phyloP scores from a whole-genome alignment of 164 flowering plant species.

The Chimonanthus praecox region DNA sequence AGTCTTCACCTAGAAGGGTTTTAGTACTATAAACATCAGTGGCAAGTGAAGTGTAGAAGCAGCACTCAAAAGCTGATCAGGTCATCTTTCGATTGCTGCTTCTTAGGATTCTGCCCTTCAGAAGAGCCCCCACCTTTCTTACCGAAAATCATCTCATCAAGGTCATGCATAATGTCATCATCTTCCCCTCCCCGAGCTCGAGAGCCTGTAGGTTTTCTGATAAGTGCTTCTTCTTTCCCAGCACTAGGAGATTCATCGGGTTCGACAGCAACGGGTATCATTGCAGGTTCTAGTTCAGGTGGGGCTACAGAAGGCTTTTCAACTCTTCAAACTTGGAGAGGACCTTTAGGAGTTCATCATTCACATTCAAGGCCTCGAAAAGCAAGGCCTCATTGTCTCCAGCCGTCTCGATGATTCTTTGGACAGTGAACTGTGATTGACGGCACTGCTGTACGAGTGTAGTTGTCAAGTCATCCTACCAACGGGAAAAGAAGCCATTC shows the following conservation, averaged over 20 bases:
- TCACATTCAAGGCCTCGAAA: slow-evolving; percentile 92
- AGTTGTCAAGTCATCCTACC: slow-evolving; percentile 85
- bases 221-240: slow-evolving; percentile 60
- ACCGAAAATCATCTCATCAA: slow-evolving; percentile 97
- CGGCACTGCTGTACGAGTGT: slow-evolving; percentile 87
- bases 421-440: slow-evolving; percentile 63
- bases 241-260: slow-evolving; percentile 80
- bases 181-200: slow-evolving; percentile 48
- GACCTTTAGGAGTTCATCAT: slow-evolving; percentile 85
- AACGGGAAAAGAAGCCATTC: background rate
- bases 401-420: slow-evolving; percentile 73
- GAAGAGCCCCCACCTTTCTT: slow-evolving; percentile 62
- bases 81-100: slow-evolving; percentile 60
- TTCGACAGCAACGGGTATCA: slow-evolving; percentile 88
- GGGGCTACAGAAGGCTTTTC: slow-evolving; percentile 36
- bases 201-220: slow-evolving; percentile 61
- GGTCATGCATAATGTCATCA: slow-evolving; percentile 89
- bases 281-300: slow-evolving; percentile 68
- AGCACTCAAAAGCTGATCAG: slow-evolving; percentile 54
- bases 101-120: slow-evolving; percentile 51
- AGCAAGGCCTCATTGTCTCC: slow-evolving; percentile 91
- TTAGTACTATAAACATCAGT: slow-evolving; percentile 6
- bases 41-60: background rate
- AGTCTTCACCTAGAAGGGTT: slow-evolving; percentile 2
- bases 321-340: slow-evolving; percentile 71